These are phyloP conservation scores for Mortierella sp. DNA, from an alignment of 371 early-diverging fungal genomes.

Conservation along the genomic window DNA sequence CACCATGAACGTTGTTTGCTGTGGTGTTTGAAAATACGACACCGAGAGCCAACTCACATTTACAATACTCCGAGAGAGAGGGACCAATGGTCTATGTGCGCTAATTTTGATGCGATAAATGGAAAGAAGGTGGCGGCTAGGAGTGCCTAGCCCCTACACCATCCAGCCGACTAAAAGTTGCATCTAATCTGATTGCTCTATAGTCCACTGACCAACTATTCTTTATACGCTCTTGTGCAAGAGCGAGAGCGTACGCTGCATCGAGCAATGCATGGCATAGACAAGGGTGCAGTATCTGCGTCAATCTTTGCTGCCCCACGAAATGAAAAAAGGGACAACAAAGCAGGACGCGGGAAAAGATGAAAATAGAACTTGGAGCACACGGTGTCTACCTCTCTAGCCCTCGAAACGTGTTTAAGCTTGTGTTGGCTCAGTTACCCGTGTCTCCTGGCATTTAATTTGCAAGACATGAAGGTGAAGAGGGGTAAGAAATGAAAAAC, in stretches of 20 bases:
- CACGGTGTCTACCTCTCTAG: not conserved
- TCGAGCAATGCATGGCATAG: not conserved
- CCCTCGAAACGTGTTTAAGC: slow-evolving; percentile 1
- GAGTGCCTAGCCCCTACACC: too few species aligned
- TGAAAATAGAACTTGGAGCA: slow-evolving; percentile 19
- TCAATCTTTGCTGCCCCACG: not conserved
- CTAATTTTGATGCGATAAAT: not conserved
- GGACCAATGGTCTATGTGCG: not conserved
- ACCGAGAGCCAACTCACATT: too few species aligned
- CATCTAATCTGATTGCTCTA: not conserved
- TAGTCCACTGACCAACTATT: not conserved
- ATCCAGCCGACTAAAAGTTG: not conserved
- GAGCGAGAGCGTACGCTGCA: not conserved
- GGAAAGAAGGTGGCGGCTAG: too few species aligned
- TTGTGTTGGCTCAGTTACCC: not conserved
- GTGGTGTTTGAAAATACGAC: not conserved
- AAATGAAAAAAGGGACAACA: not conserved
- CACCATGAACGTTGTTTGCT: too few species aligned
- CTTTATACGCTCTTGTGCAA: not conserved
- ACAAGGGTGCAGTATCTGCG: not conserved
- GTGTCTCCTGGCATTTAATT: slow-evolving; percentile 6
- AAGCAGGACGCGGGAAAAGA: not conserved
- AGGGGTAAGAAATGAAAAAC: not conserved
- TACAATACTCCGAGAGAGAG: not conserved
- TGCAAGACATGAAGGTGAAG: not conserved